Conservation (phyloP, 495 filamentous ascomycete genomes). For the Podospora australis region DNA sequence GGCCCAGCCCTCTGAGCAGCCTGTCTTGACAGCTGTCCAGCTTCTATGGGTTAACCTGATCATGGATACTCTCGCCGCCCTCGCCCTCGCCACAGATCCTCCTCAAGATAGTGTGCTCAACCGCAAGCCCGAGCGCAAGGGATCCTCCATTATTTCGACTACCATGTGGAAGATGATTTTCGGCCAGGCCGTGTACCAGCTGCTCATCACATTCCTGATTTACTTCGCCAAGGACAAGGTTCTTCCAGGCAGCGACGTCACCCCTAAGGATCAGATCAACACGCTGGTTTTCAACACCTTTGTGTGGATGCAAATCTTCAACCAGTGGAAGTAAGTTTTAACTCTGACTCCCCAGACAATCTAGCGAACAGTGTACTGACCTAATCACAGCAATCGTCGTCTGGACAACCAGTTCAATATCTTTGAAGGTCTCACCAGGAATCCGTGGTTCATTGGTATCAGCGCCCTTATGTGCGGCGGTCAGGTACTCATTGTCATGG, state of each 20-base stretch:
- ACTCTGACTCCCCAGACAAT: neutral
- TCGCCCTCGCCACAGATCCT: conserved; percentile 80
- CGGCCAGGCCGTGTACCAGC: conserved; percentile 77
- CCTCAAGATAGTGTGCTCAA: conserved; percentile 72
- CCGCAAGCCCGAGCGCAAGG: conserved; percentile 77
- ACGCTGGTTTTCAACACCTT: conserved; percentile 91
- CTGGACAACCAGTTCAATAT: conserved; percentile 88
- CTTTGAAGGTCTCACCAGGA: conserved; percentile 70
- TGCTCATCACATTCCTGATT: conserved; percentile 68
- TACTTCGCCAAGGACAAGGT: conserved; percentile 64
- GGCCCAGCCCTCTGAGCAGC: conserved; percentile 39
- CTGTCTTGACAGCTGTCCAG: conserved; percentile 80
- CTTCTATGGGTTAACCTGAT: conserved; percentile 90
- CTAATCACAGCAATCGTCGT: conserved; percentile 61
- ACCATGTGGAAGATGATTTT: conserved; percentile 98
- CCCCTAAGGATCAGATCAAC: conserved; percentile 45
- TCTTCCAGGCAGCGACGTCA: conserved; percentile 43
- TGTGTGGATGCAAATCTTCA: conserved; percentile 96
- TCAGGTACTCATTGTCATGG: conserved; percentile 74
- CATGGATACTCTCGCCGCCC: conserved; percentile 87
- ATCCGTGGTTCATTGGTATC: conserved; percentile 80
- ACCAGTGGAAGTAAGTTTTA: conserved; percentile 73
- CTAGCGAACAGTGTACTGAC: conserved; percentile 10
- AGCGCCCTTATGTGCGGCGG: conserved; percentile 71
- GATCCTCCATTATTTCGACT: conserved; percentile 66